These are phyloP conservation scores for Boletellus ananas DNA, from an alignment of 768 basidiomycete species.

Conservation along the genomic window DNA sequence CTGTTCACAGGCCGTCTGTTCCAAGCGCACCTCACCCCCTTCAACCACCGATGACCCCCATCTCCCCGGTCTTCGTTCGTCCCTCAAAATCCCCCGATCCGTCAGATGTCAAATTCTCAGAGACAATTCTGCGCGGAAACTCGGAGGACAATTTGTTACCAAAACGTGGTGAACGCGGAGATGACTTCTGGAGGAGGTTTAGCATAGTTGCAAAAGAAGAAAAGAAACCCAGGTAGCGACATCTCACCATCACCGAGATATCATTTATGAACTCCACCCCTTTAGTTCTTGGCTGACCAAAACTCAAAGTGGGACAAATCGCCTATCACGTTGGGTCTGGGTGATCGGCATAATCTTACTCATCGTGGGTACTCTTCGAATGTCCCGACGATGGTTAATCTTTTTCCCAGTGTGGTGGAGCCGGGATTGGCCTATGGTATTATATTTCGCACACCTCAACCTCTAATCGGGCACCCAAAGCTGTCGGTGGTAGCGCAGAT, in stretches of 20 bases:
- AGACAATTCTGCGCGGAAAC: conserved; percentile 62
- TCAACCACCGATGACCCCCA: conserved; percentile 73
- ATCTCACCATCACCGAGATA: not conserved
- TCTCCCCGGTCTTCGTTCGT: conserved; percentile 71
- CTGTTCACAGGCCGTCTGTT: conserved; percentile 31
- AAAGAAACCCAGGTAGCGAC: conserved; percentile 44
- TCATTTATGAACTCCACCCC: not conserved
- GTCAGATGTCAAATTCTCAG: conserved; percentile 47
- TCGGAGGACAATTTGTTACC: conserved; percentile 67
- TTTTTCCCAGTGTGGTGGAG: conserved; percentile 42
- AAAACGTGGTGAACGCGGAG: conserved; percentile 65
- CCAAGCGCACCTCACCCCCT: conserved; percentile 68
- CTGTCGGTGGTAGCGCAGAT: conserved; percentile 60
- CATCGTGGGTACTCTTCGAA: conserved; percentile 36
- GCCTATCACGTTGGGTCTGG: conserved; percentile 68
- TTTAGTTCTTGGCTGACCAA: conserved; percentile 64
- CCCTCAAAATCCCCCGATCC: conserved; percentile 41
- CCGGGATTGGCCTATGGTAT: conserved; percentile 57
- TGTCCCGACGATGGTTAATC: not conserved
- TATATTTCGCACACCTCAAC: conserved; percentile 52
- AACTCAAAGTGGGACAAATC: conserved; percentile 50
- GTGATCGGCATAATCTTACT: conserved; percentile 58
- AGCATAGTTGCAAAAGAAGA: conserved; percentile 78
- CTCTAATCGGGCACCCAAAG: conserved; percentile 50
- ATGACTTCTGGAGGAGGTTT: conserved; percentile 86